These are phyloP conservation scores for Dendrobium chrysotoxum DNA, from an alignment of 106 monocot genomes.

Conservation along the genomic window DNA sequence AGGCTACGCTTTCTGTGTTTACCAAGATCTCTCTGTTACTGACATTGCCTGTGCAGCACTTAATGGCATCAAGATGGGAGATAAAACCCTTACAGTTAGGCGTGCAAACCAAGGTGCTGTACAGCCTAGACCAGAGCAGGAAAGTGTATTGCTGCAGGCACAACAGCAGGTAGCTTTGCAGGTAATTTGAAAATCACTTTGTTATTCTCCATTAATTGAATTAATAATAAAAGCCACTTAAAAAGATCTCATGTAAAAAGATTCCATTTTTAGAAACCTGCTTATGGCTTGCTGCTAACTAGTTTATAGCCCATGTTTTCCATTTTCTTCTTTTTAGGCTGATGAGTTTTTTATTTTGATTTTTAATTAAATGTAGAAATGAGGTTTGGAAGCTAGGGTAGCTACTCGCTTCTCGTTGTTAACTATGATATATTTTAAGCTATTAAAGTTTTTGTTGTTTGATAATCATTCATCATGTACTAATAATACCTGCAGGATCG, in stretches of 20 bases:
- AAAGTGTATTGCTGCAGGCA: conserved; percentile 69
- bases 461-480: background rate
- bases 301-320: background rate
- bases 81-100: conserved; percentile 87
- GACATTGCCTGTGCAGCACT: conserved; percentile 95
- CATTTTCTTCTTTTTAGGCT: background rate
- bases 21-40: conserved; percentile 76
- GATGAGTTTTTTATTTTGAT: background rate
- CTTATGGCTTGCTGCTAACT: background rate
- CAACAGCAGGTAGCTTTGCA: conserved; percentile 87
- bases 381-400: too few relatives aligned
- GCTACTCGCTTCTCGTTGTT: background rate
- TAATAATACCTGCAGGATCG: background rate
- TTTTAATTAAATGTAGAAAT: background rate
- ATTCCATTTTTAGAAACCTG: background rate
- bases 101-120: conserved; percentile 76
- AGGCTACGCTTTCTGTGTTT: conserved; percentile 90
- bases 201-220: background rate
- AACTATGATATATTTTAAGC: background rate
- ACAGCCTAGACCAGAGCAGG: conserved; percentile 90
- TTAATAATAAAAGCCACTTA: background rate
- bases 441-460: background rate
- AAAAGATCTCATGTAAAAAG: background rate
- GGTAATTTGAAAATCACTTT: conserved; percentile 27
- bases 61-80: conserved; percentile 98